A percentile compares a stretch with the other conserved stretches of the same genome.
phyloP scores from a whole-genome alignment of 2,329 filamentous ascomycete genomes.

The Magnaporthiopsis incrustans region DNA sequence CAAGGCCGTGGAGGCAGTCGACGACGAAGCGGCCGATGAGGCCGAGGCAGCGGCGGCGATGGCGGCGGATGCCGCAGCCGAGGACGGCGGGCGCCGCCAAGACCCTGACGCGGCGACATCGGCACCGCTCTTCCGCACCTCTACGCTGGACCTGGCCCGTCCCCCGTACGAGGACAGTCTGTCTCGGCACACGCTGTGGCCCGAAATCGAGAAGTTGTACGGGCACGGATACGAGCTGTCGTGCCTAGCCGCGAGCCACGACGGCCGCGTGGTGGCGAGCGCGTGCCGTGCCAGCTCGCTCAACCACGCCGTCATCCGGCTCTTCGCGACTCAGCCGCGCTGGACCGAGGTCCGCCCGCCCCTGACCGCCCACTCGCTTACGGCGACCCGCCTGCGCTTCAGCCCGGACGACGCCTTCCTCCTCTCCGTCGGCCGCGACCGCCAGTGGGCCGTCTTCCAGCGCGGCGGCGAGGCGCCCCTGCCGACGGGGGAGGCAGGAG shows the following conservation, averaged over 20 bases:
- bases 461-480: constrained; percentile 25
- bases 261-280: constrained; percentile 72
- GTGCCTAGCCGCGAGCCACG: constrained; percentile 68
- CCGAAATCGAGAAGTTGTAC: constrained; percentile 92
- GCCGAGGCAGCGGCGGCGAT: constrained; percentile 9
- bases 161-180: constrained; percentile 88
- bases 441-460: constrained; percentile 82
- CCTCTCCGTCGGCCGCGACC: constrained; percentile 82
- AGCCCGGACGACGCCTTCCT: constrained; percentile 64
- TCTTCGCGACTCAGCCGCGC: constrained; percentile 72
- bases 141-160: constrained; percentile 56
- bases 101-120: not conserved
- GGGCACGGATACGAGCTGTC: constrained; percentile 97
- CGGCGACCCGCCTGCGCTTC: constrained; percentile 76
- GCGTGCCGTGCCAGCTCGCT: constrained; percentile 88
- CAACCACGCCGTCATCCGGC: constrained; percentile 86
- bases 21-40: constrained; percentile 27
- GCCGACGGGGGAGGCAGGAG: constrained; percentile 15
- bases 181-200: constrained; percentile 86
- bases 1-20: constrained; percentile 66
- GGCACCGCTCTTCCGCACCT: constrained; percentile 18
- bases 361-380: constrained; percentile 77
- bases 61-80: constrained; percentile 18
- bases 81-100: constrained; percentile 19
- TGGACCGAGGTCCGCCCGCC: constrained; percentile 87